Conservation (phyloP, 2,329 filamentous ascomycete species). For the Hymenotorrendiella dingleyae region DNA sequence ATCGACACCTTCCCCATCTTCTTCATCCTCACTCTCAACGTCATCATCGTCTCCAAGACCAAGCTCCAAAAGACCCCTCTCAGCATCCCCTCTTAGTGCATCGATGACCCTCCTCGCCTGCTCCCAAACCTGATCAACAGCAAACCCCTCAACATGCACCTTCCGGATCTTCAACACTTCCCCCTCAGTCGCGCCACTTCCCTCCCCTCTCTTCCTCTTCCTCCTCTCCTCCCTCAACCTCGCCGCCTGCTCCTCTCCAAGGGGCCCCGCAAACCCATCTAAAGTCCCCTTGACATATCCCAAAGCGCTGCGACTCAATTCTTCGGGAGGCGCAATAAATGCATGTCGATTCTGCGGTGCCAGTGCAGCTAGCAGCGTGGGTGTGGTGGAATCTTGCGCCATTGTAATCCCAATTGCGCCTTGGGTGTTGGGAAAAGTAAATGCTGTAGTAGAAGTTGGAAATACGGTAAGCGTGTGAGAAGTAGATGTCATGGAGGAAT, state of each 20-base stretch:
- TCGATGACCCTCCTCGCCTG: conserved; percentile 81
- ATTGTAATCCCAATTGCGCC: conserved; percentile 19
- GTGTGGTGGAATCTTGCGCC: neutral
- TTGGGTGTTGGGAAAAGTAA: conserved; percentile 33
- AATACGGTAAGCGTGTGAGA: conserved; percentile 56
- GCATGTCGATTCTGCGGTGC: conserved; percentile 29
- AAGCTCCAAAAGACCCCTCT: conserved; percentile 38
- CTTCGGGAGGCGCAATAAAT: conserved; percentile 68
- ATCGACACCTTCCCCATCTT: conserved; percentile 32
- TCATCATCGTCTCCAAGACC: conserved; percentile 24
- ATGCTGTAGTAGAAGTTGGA: conserved; percentile 31
- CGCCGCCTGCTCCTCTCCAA: conserved; percentile 66
- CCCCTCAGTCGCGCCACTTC: conserved; percentile 39
- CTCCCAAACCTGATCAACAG: conserved; percentile 86
- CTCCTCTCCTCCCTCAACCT: conserved; percentile 61
- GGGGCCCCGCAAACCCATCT: conserved; percentile 67
- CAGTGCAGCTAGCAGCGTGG: conserved; percentile 22
- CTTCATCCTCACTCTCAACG: no score
- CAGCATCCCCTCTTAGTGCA: conserved; percentile 49
- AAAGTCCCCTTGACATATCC: conserved; percentile 74
- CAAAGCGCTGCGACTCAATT: conserved; percentile 64
- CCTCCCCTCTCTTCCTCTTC: conserved; percentile 71
- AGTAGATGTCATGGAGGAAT: conserved; percentile 57
- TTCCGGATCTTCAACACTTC: conserved; percentile 69
- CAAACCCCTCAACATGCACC: conserved; percentile 82